Base-by-base conservation (phyloP, 257 asterid species). In the Leptodermis oblonga region DNA sequence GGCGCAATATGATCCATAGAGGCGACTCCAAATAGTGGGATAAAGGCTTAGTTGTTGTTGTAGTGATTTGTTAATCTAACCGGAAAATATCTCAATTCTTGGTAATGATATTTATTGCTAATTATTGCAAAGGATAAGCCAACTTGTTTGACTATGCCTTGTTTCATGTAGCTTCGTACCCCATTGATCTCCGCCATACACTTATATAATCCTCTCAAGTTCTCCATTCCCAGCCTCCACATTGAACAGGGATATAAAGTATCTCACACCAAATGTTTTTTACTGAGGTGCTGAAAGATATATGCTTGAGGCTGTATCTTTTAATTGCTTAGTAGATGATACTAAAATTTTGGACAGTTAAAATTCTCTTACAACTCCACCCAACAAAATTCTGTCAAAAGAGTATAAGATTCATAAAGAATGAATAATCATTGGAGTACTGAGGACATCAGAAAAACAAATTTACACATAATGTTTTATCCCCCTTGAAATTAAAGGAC, bases 331-430 rank as follows among this genome's bases (percentile, higher is more conserved):
- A 1, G n/a, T 7, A 28, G 20, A 22, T 46, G 15, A 20, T 20
- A 33, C 43, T 66, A 28, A 22, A 26, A 23, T 3, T 34, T 33
- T 46, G 22, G 30, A 31, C 18, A 70, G 4, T 8, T 5, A 28
- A 17, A n/a, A 20, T 33, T 20, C 39, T 14, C 41, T 70, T 33
- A 48, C 52, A 37, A 45, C 26, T 31, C 17, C 36, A 59, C 34
- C 2, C 0, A 7, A 62, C 39, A 23, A 14, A 67, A 11, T 2
- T 14, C 49, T 41, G 43, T 34, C 18, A 13, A 23, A 18, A 22
- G 71, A 37, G 26, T 48, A 34, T 11, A 49, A 63, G 10, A 33
- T 36, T 54, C 43, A 31, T 64, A 49, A 73, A 34, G 64, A 42
- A 41, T 28, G 49, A 41, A 53, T 55, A 54, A 54, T 18, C 30